Evolutionary conservation across 2,329 filamentous ascomycete species (phyloP).

Genomic region (Trichoderma sp.): DNA sequence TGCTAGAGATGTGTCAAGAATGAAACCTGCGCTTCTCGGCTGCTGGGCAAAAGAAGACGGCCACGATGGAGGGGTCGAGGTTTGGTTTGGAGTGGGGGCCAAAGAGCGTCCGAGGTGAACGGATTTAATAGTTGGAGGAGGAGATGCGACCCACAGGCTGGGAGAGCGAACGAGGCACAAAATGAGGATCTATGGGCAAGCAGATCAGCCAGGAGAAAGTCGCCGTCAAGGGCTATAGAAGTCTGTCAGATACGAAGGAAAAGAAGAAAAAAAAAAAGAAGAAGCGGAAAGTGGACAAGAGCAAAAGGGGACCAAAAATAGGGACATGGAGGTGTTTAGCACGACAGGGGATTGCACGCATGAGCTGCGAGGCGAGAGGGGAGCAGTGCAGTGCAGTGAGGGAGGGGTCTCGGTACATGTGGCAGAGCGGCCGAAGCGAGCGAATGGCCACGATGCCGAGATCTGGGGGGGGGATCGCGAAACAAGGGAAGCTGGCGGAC

Average conservation of each 20-base stretch:
- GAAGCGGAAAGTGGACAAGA: neutral
- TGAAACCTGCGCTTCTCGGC: slow-evolving; percentile 4
- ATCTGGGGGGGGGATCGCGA: slow-evolving; percentile 9
- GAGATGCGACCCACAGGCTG: slow-evolving; percentile 6
- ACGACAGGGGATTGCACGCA: neutral
- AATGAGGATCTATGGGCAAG: slow-evolving; percentile 5
- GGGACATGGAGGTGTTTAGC: slow-evolving; percentile 3
- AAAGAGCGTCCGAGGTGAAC: slow-evolving; percentile 7
- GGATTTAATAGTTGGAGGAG: slow-evolving; percentile 15
- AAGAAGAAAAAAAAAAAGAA: neutral
- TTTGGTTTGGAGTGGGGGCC: slow-evolving; percentile 13
- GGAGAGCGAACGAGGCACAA: neutral
- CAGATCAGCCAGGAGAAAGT: neutral
- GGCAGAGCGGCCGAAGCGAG: slow-evolving; percentile 8
- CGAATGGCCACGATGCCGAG: slow-evolving; percentile 7
- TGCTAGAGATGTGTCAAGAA: slow-evolving; percentile 1
- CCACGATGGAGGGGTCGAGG: slow-evolving; percentile 15
- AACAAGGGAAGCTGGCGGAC: neutral
- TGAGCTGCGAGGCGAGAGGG: slow-evolving; percentile 1
- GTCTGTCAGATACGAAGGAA: neutral
- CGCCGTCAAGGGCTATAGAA: neutral
- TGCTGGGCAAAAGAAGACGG: neutral
- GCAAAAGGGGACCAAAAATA: neutral
- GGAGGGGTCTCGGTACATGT: slow-evolving; percentile 13
- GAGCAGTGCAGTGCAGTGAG: neutral